phyloP scores from a whole-genome alignment of 768 basidiomycete genomes.

The Russula virescens region DNA sequence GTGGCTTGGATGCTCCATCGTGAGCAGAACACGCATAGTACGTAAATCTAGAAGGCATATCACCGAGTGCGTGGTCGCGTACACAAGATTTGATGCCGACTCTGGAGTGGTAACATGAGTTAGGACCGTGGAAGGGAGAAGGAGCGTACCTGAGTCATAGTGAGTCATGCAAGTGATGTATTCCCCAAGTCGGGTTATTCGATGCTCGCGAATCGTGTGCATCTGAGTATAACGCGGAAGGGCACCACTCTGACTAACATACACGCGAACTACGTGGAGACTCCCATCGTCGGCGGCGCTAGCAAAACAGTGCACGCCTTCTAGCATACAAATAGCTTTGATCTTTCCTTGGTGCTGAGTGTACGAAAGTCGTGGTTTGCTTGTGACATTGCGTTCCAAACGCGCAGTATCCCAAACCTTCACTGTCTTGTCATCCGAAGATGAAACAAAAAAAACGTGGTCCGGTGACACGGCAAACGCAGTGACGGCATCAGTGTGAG shows the following conservation, averaged over 20 bases:
- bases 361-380: constrained; percentile 50
- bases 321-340: constrained; percentile 71
- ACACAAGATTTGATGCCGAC: constrained; percentile 72
- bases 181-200: constrained; percentile 65
- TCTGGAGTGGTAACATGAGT: constrained; percentile 38
- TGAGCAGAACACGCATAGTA: constrained; percentile 71
- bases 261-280: constrained; percentile 77
- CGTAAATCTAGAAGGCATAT: constrained; percentile 78
- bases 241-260: constrained; percentile 56
- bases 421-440: constrained; percentile 90
- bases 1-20: constrained; percentile 79
- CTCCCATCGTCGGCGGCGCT: constrained; percentile 82
- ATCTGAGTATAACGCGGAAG: constrained; percentile 81
- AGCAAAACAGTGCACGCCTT: constrained; percentile 84
- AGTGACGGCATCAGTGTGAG: constrained; percentile 77
- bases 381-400: constrained; percentile 91
- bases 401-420: constrained; percentile 91
- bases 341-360: constrained; percentile 65
- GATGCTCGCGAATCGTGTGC: constrained; percentile 76
- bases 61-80: constrained; percentile 74
- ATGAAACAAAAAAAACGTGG: constrained; percentile 89
- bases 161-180: constrained; percentile 82
- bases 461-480: constrained; percentile 86
- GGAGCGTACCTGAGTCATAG: constrained; percentile 58
- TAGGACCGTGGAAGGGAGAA: constrained; percentile 10